Evolutionary conservation across 2,329 filamentous ascomycete genomes (phyloP).

Genomic region (Ceratocystis variospora): DNA sequence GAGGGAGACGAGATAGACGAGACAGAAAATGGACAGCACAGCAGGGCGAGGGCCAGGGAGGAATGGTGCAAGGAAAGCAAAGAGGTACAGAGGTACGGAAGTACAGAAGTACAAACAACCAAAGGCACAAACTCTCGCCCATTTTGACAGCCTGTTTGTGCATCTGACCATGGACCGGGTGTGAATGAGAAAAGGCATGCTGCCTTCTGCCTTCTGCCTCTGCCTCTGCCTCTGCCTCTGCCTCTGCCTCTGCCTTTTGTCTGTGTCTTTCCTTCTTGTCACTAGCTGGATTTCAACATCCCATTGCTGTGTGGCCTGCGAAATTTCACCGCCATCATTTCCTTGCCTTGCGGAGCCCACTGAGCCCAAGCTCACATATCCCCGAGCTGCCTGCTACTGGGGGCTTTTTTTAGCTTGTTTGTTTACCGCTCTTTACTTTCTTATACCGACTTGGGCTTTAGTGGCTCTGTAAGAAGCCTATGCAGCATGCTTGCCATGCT

Average conservation of each 20-base stretch:
- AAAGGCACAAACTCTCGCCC: background rate
- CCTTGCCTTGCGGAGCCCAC: background rate
- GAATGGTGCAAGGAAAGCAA: background rate
- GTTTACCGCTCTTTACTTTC: background rate
- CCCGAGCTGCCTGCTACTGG: background rate
- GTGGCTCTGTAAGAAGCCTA: background rate
- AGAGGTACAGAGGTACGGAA: background rate
- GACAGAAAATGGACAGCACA: background rate
- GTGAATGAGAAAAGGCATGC: background rate
- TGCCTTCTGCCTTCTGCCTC: background rate
- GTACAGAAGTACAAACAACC: background rate
- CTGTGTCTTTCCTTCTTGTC: background rate
- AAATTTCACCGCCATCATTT: slow-evolving; percentile 1
- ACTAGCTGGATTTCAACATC: background rate
- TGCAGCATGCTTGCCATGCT: no score
- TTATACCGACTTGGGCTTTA: background rate
- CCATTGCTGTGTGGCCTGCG: background rate
- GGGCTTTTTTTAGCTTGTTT: background rate
- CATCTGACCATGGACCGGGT: background rate
- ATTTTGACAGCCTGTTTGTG: background rate
- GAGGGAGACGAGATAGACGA: background rate
- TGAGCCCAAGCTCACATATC: background rate
- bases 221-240: no score
- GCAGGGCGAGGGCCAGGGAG: background rate
- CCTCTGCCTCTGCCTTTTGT: no score